Conservation (phyloP, 306 rosid species). For the Vigna mungo region DNA sequence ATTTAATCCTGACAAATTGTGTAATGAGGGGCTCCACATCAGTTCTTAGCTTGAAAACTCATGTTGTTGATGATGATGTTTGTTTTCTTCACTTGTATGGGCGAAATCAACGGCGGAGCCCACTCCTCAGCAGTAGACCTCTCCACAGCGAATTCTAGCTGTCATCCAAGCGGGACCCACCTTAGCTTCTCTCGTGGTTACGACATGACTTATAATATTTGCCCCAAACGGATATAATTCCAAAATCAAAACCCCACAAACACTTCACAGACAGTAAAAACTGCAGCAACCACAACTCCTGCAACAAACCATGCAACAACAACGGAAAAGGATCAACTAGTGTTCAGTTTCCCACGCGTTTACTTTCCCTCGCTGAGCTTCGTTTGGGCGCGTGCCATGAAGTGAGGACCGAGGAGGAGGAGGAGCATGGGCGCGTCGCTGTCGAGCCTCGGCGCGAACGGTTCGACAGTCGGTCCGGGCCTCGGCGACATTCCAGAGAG, state of each 20-base stretch:
- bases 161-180: background rate
- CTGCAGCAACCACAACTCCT: background rate
- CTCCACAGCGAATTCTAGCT: background rate
- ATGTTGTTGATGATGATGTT: too few relatives aligned
- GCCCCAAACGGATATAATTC: background rate
- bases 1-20: too few relatives aligned
- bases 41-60: too few relatives aligned
- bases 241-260: background rate
- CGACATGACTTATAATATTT: background rate
- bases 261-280: background rate
- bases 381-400: background rate
- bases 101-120: background rate
- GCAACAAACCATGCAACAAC: background rate
- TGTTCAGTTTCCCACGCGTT: background rate
- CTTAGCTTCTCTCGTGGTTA: background rate
- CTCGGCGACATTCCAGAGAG: constrained; percentile 93
- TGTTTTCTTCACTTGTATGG: too few relatives aligned
- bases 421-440: constrained; percentile 76
- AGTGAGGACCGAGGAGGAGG: background rate
- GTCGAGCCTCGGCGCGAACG: constrained; percentile 68
- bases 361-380: background rate
- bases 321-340: background rate
- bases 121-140: background rate
- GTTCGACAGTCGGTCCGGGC: constrained; percentile 63
- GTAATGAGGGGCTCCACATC: too few relatives aligned